Evolutionary conservation across 495 filamentous ascomycete species (phyloP).

Genomic region (Talaromyces adpressus): DNA sequence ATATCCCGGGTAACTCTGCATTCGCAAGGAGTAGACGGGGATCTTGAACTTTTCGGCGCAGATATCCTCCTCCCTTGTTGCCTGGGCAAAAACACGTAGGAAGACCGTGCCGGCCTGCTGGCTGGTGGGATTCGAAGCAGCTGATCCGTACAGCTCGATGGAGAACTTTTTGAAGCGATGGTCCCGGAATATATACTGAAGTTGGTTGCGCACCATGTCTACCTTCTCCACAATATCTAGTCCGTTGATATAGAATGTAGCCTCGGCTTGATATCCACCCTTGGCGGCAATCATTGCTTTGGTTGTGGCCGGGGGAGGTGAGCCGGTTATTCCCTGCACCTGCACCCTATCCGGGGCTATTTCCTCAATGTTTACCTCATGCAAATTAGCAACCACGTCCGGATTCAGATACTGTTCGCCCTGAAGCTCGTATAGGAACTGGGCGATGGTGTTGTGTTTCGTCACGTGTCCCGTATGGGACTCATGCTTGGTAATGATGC

Average conservation of each 20-base stretch:
- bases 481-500: slow-evolving; percentile 15
- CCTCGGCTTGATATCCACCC: slow-evolving; percentile 26
- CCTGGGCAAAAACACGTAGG: slow-evolving; percentile 16
- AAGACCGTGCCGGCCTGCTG: slow-evolving; percentile 14
- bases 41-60: slow-evolving; percentile 14
- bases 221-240: slow-evolving; percentile 12
- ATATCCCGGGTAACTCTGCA: slow-evolving; percentile 21
- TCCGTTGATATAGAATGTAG: slow-evolving; percentile 14
- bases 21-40: slow-evolving; percentile 19
- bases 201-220: slow-evolving; percentile 7
- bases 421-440: slow-evolving; percentile 48
- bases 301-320: slow-evolving; percentile 38
- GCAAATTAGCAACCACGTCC: slow-evolving; percentile 37
- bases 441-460: slow-evolving; percentile 31
- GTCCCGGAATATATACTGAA: slow-evolving; percentile 7
- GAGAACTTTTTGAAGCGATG: slow-evolving; percentile 15
- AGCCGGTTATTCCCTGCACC: slow-evolving; percentile 29
- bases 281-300: slow-evolving; percentile 36
- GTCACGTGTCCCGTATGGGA: slow-evolving; percentile 12
- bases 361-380: slow-evolving; percentile 25
- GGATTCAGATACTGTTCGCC: slow-evolving; percentile 39
- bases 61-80: slow-evolving; percentile 14
- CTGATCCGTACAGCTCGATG: slow-evolving; percentile 14
- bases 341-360: slow-evolving; percentile 26
- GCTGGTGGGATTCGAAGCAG: slow-evolving; percentile 13